Base-by-base conservation (phyloP, 164 flowering plant species). In the Vitis amurensis region DNA sequence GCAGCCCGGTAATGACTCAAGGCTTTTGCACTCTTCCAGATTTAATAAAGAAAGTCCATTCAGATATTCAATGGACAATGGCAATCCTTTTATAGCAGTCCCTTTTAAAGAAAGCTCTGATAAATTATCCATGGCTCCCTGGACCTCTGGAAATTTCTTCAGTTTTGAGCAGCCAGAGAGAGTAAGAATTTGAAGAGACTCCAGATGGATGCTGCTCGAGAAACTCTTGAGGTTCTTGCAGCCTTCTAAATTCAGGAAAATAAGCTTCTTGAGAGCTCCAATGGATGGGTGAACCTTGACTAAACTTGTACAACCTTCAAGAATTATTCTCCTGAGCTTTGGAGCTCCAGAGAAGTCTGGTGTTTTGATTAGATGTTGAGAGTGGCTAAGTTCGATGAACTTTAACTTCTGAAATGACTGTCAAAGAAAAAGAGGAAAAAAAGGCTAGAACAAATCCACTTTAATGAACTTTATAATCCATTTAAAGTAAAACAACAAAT, bases 101-200 rank as follows among this genome's bases (percentile, higher is more conserved):
- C 68, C 75, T 50, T 64, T 69, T 23, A 62, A 31, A 63, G 23
- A 8, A 48, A 76, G 64, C 44, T 67, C 30, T 14, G n/a, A 3
- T 11, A 75, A 30, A 3, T 19, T 0, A 27, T 53, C 13, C 67
- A 72, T 67, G 11, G 5, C 23, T 64, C 23, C 61, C 59, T 5
- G 5, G 17, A 30, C 11, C 2, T 76, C 74, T 12, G 78, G 78
- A 11, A 76, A 57, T 8, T 44, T 61, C 6, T 68, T 17, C 2
- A 78, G 59, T 23, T 55, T 71, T 8, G 73, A 67, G 50, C 81
- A 78, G 2, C 73, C 75, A 53, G 64, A 64, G 3, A 78, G 44
- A 60, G 3, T 30, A 9, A 71, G 63, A 13, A 2, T 16, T 63
- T 56, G 31, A 55, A 78, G 76, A 58, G 59, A 17, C 31, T 61